Percentiles rank a stretch among this genome's conserved stretches.
These are phyloP conservation scores for Phaffomyces antillensis DNA, from an alignment of 805 yeast species.

Conservation along the genomic window DNA sequence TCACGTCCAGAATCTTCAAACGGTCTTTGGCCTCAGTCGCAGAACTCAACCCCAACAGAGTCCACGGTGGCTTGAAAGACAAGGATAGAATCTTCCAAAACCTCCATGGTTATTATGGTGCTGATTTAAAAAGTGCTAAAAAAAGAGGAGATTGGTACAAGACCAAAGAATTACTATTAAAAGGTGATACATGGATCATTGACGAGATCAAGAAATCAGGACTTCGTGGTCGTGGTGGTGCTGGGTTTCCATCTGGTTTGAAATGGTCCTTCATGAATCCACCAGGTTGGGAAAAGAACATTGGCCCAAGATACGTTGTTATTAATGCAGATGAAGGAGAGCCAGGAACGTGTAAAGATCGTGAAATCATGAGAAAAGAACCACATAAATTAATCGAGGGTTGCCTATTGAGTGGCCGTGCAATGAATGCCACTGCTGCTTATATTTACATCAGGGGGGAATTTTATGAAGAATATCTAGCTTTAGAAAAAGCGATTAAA, in stretches of 20 bases:
- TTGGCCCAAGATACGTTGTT: conserved; percentile 83
- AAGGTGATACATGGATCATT: conserved; percentile 87
- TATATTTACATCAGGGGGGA: conserved; percentile 89
- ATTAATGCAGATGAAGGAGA: conserved; percentile 94
- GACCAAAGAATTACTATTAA: conserved; percentile 75
- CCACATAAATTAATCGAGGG: conserved; percentile 91
- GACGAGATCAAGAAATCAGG: conserved; percentile 83
- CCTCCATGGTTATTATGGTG: conserved; percentile 68
- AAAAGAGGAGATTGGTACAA: conserved; percentile 89
- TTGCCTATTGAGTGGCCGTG: conserved; percentile 83
- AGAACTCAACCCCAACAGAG: conserved; percentile 44
- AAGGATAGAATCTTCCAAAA: conserved; percentile 85
- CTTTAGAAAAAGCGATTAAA: conserved; percentile 74
- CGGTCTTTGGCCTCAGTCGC: conserved; percentile 33
- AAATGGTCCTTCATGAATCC: conserved; percentile 95
- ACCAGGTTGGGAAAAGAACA: conserved; percentile 89
- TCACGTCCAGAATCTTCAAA: conserved; percentile 4
- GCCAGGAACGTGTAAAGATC: conserved; percentile 90
- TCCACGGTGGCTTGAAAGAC: conserved; percentile 72
- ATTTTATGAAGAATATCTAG: conserved; percentile 73
- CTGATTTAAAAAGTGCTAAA: conserved; percentile 65
- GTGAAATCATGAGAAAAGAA: conserved; percentile 86
- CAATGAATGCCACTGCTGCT: conserved; percentile 91
- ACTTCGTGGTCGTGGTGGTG: conserved; percentile 88
- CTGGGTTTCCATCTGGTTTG: conserved; percentile 87